Evolutionary conservation across 2,329 filamentous ascomycete genomes (phyloP), one percentile per base, ranked within the genome.

Genomic region (Colletotrichum lentis): DNA sequence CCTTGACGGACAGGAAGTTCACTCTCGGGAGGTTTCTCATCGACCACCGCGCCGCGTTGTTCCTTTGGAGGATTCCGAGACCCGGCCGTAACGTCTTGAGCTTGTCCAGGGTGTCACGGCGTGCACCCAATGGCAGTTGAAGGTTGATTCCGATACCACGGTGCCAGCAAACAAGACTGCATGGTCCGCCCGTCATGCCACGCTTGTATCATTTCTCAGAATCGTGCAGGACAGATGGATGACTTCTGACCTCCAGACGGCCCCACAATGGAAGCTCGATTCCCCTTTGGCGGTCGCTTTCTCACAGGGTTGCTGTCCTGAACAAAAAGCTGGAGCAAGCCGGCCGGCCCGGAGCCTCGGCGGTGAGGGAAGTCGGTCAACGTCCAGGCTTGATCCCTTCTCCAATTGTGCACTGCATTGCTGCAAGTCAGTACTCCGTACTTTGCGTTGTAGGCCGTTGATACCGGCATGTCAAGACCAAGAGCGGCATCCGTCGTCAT

Each of bases 201-300:
- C 62, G 62, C 44, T 35, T 56, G 37, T 24, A 62, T 69, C 66
- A 66, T 24, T 69, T 66, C 39, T 69, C 66, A 65, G 37, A 55
- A 69, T 65, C 50, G 41, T 52, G 24, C 24, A 50, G 50, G 18
- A 8, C n/a, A 24, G 53, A 39, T 57, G 46, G 27, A 22, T 14
- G 6, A 8, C 55, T 44, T 58, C 27, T 12, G 11, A 61, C 8
- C 52, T 43, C n/a, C 20, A 39, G 39, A 49, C 49, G 20, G 47
- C 52, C 37, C 54, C 47, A 20, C 61, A 64, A 35, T 20, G 49
- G n/a, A 20, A 43, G 44, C 22, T 49, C 35, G 39, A 24, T 20
- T 37, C 31, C 20, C 37, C 8, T 54, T 22, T 24, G 2, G 24
- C 11, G 39, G 43, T 50, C 31, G 16, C 18, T n/a, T 11, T n/a